phyloP scores from a whole-genome alignment of 176 grass and related monocot species.

The Raddia distichophylla region DNA sequence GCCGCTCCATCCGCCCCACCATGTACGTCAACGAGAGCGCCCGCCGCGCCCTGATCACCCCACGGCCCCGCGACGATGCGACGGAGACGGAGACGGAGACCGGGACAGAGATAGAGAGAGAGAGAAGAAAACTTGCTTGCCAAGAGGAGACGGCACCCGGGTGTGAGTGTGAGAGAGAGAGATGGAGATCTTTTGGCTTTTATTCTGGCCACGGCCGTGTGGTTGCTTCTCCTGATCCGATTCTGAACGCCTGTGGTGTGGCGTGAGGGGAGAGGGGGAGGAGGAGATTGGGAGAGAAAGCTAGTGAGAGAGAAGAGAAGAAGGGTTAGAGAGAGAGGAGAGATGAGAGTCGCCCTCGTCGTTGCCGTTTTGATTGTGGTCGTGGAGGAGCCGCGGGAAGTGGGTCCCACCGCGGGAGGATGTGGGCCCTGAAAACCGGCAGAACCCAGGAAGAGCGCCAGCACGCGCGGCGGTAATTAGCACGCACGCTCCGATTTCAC shows the following conservation, averaged over 20 bases:
- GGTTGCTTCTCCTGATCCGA: conserved; percentile 36
- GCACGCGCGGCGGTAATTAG: too few species aligned
- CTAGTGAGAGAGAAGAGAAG: not conserved
- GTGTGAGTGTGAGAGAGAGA: not conserved
- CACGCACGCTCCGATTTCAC: too few species aligned
- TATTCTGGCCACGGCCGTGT: conserved; percentile 24
- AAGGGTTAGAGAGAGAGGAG: too few species aligned
- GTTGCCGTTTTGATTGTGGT: conserved; percentile 33
- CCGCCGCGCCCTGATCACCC: conserved; percentile 28
- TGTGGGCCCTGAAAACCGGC: not conserved
- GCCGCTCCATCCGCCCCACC: conserved; percentile 61
- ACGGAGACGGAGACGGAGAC: not conserved
- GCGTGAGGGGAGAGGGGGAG: not conserved
- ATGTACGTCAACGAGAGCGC: conserved; percentile 37
- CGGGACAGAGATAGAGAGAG: too few species aligned
- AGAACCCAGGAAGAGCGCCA: not conserved
- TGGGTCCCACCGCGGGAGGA: conserved; percentile 23
- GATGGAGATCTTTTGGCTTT: conserved; percentile 37
- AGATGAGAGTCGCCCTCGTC: not conserved
- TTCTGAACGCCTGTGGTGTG: conserved; percentile 29
- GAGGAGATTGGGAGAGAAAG: not conserved
- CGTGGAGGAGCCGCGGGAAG: conserved; percentile 37
- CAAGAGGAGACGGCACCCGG: conserved; percentile 22
- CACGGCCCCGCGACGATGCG: not conserved
- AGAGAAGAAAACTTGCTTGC: not conserved